Evolutionary conservation across 345 rosid genomes (phyloP).

Genomic region (Eucalyptus tenuipes): DNA sequence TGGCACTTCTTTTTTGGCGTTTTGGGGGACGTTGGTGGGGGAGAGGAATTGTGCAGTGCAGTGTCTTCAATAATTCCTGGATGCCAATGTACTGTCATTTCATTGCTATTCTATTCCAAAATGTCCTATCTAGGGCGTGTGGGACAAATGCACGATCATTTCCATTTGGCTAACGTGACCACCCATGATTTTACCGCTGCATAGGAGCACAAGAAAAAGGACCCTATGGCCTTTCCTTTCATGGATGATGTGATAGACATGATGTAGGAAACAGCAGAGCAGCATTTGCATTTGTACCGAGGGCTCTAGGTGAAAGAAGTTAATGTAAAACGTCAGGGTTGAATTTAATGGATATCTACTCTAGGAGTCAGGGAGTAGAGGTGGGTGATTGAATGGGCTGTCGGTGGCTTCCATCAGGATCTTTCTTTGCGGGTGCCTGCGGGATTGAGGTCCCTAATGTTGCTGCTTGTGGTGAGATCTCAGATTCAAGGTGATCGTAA

Average conservation of each 20-base stretch:
- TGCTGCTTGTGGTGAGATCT: neutral
- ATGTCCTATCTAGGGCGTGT: neutral
- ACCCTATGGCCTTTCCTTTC: neutral
- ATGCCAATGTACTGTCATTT: neutral
- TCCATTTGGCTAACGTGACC: neutral
- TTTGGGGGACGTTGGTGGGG: neutral
- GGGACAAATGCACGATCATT: neutral
- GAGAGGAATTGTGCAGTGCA: neutral
- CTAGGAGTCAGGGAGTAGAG: neutral
- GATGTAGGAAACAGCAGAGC: neutral
- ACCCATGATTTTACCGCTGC: neutral
- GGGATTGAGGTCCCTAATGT: neutral
- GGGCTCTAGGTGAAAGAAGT: neutral
- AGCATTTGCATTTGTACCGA: neutral
- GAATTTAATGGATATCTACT: neutral
- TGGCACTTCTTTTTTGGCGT: neutral
- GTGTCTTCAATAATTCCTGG: neutral
- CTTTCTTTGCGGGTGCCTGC: neutral
- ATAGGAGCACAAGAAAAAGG: neutral
- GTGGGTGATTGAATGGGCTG: neutral
- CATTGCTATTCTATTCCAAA: neutral
- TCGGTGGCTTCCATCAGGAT: neutral
- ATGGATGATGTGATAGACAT: neutral
- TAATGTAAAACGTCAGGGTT: neutral
- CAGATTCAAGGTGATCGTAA: neutral